These are phyloP conservation scores for Alternaria infectoria DNA, from an alignment of 2,329 filamentous ascomycete genomes.

Conservation along the genomic window DNA sequence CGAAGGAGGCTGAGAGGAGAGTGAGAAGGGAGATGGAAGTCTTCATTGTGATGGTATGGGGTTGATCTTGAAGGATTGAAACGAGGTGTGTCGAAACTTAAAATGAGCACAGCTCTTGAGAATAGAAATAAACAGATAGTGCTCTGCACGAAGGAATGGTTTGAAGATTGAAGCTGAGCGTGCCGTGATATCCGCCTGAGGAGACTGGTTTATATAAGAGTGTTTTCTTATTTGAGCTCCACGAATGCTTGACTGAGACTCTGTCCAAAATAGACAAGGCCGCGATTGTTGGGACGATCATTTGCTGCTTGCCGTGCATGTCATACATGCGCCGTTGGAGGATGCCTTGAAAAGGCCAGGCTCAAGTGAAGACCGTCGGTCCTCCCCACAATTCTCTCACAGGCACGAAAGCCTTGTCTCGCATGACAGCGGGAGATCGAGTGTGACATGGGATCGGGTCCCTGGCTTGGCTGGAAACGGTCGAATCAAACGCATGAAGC, in stretches of 20 bases:
- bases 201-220: constrained; percentile 32
- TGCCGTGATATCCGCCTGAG: constrained; percentile 15
- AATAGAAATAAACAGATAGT: constrained; percentile 36
- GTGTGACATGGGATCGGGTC: constrained; percentile 22
- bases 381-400: constrained; percentile 38
- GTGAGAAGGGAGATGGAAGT: constrained; percentile 40
- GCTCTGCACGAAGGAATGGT: constrained; percentile 41
- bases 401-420: constrained; percentile 26
- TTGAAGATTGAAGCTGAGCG: constrained; percentile 24
- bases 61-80: constrained; percentile 24
- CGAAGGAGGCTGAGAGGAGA: constrained; percentile 43
- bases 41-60: constrained; percentile 41
- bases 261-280: constrained; percentile 16
- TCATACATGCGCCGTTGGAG: constrained; percentile 45
- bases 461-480: constrained; percentile 31
- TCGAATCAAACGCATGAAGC: constrained; percentile 44
- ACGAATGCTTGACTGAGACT: constrained; percentile 16
- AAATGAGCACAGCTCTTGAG: constrained; percentile 46
- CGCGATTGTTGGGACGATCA: constrained; percentile 21
- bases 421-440: constrained; percentile 23
- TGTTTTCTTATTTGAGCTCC: constrained; percentile 3
- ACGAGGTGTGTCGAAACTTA: constrained; percentile 30
- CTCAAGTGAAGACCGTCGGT: constrained; percentile 22
- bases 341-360: constrained; percentile 32
- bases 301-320: constrained; percentile 35